Percentiles rank a stretch among this genome's conserved stretches.
phyloP scores from a whole-genome alignment of 768 basidiomycete species.

The Rubroboletus satanas region DNA sequence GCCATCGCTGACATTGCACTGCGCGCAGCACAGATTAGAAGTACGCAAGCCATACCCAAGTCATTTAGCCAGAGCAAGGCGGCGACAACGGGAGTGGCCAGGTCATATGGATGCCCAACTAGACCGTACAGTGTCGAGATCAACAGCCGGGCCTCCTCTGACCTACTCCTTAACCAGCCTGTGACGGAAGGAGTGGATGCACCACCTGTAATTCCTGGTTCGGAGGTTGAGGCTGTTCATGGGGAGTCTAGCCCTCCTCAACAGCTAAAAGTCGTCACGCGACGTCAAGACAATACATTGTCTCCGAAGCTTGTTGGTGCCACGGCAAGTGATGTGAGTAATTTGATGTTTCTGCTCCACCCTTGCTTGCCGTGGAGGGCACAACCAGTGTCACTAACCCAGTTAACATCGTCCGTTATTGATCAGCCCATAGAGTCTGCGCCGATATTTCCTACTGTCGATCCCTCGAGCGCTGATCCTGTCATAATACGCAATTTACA shows the following conservation, averaged over 20 bases:
- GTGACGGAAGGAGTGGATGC: not conserved
- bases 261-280: too few relatives aligned
- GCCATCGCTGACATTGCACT: conserved; percentile 57
- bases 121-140: not conserved
- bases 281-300: not conserved
- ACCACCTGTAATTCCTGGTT: not conserved
- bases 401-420: not conserved
- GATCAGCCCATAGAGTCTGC: conserved; percentile 3
- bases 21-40: conserved; percentile 59
- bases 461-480: not conserved
- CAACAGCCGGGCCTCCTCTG: not conserved
- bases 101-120: not conserved
- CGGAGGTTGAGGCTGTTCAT: not conserved
- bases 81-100: not conserved
- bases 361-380: not conserved
- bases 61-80: not conserved
- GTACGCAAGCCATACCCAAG: conserved; percentile 31
- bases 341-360: not conserved
- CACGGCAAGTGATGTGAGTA: conserved; percentile 6
- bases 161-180: not conserved
- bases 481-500: conserved; percentile 45
- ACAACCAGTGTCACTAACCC: not conserved
- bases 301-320: not conserved
- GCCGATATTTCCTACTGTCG: not conserved
- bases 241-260: not conserved